Evolutionary conservation across 2,329 filamentous ascomycete genomes (phyloP), one percentile per base, ranked within the genome.

Genomic region (Aureobasidium namibiae): DNA sequence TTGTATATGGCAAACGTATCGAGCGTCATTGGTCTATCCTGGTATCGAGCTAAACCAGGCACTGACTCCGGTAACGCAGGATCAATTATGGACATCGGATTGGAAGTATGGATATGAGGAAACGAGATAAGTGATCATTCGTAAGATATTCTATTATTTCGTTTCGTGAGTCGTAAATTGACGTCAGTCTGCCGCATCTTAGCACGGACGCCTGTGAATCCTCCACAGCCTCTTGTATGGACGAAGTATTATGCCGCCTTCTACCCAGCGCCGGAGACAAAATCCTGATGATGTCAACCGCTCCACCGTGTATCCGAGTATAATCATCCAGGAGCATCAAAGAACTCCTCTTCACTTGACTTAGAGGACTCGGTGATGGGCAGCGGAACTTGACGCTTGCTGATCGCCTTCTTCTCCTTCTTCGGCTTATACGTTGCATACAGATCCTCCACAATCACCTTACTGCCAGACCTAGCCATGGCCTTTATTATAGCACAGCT

Each of bases 401-500:
- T 41, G 16, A 39, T 16, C 1, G 36, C 23, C 34, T 50, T 59
- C 26, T 44, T 58, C 34, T 61, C 53, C 29, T 41, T 58, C 8
- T 45, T n/a, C 10, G 60, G 60, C 18, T 60, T 60, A 21, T 48
- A 56, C 4, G 16, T 42, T 6, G 50, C 50, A 56, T 60, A 56
- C 23, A 60, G 1, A 16, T 38, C 38, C 2, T 34, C 48, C 8
- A 39, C 34, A 39, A 9, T 18, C 4, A 39, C 33, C 21, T 38
- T 26, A 2, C 29, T 42, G 1, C 41, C 39, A n/a, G 49, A 23
- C 26, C 38, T 8, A 29, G 52, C 41, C 50, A 45, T 56, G 7
- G 68, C 67, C 56, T 78, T 77, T 16, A 77, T 59, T n/a, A 23
- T 65, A 61, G 10, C 68, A 70, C 2, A 78, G 65, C 59, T 76